Base-by-base conservation (phyloP, 2,329 filamentous ascomycete species). In the Microdochium paspali region DNA sequence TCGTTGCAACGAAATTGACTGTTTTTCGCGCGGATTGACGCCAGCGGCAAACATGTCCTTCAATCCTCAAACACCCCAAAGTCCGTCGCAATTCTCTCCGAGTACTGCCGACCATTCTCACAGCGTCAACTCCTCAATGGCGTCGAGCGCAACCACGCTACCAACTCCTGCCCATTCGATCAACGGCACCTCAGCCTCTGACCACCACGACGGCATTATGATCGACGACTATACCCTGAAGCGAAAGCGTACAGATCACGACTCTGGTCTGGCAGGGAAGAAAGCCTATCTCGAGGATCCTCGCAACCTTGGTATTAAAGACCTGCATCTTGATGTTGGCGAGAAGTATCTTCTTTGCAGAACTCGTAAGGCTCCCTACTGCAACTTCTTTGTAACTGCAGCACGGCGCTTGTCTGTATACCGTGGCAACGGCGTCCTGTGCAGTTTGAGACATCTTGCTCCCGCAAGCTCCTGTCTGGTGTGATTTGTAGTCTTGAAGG, bases 61-160 rank as follows among this genome's bases (percentile, higher is more conserved):
- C 72, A 79, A 82, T 64, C 80, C 80, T 57, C 79, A 79, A 59
- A 84, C 80, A 57, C 80, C 80, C 62, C 79, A 83, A 71, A 84
- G 80, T 63, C 80, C 80, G 61, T 81, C 77, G 61, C 76, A 80
- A 62, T 70, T 74, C 60, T 80, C 76, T 54, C 74, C 76, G 53
- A 74, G 69, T 57, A 75, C 71, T 55, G 73, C 69, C 61, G 76
- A 77, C 57, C 67, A 66, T 55, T 67, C 65, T 57, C 69, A 68
- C 50, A 77, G 72, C 67, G 68, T 71, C 61, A 71, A 69, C 56
- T 70, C 65, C 55, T 77, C 76, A 48, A 74, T 75, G 61, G 68
- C 70, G 49, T 72, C 70, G 49, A 68, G 71, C 53, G 69, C 72
- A 46, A 70, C 71, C 52, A 72, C 77, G 43, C 66, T 84, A 52